Evolutionary conservation across 208 protist genomes (phyloP).

Genomic region (Leishmania tropica): DNA sequence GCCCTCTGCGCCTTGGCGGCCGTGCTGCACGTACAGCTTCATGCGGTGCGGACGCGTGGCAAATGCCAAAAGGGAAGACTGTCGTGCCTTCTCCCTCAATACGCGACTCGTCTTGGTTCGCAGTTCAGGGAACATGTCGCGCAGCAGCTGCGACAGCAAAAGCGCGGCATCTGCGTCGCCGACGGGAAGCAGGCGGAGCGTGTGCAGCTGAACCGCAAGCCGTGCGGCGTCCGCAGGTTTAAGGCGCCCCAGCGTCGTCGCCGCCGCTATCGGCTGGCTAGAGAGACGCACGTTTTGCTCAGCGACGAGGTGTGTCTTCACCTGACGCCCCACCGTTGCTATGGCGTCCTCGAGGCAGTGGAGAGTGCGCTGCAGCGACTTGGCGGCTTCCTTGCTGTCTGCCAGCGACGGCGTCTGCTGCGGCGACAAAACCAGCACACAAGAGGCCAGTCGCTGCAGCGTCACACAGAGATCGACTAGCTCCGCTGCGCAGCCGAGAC

Average conservation of each 20-base stretch:
- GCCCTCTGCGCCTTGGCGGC: conserved; percentile 24
- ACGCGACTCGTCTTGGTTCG: conserved; percentile 62
- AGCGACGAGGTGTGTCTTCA: conserved; percentile 33
- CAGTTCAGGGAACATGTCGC: conserved; percentile 70
- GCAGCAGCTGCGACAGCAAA: conserved; percentile 45
- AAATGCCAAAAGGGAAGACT: conserved; percentile 72
- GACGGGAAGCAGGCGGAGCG: conserved; percentile 45
- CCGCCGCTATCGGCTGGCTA: not conserved
- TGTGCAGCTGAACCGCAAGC: conserved; percentile 34
- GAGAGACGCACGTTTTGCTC: not conserved
- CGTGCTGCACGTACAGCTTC: conserved; percentile 51
- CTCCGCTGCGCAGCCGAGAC: conserved; percentile 29
- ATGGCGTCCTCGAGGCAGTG: conserved; percentile 44
- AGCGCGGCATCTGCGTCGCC: conserved; percentile 20
- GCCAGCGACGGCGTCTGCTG: not conserved
- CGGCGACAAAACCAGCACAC: conserved; percentile 31
- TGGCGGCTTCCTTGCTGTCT: not conserved
- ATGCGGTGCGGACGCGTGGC: conserved; percentile 62
- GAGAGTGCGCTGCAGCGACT: conserved; percentile 36
- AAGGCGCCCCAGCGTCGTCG: not conserved
- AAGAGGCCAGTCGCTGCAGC: conserved; percentile 60
- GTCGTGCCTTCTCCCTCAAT: conserved; percentile 56
- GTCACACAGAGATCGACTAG: conserved; percentile 57
- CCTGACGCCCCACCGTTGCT: conserved; percentile 19
- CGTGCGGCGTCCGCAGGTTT: conserved; percentile 18